Evolutionary conservation across 805 yeast species (phyloP).

Genomic region (Monosporozyma siamensis): DNA sequence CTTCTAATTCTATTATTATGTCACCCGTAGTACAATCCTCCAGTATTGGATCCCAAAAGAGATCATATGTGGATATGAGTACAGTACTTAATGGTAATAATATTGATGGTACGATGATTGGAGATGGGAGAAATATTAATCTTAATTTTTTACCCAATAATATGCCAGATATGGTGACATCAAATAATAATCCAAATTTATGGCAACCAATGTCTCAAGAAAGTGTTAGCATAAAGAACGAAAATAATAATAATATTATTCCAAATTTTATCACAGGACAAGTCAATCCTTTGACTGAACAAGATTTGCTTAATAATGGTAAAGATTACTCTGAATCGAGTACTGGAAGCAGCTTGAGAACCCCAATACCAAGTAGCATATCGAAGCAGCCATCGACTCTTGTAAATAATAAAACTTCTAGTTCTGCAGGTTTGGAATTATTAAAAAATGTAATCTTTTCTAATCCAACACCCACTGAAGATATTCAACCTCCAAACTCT

Average conservation of each 20-base stretch:
- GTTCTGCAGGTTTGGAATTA: neutral
- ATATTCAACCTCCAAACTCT: neutral
- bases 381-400: neutral
- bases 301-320: constrained; percentile 2
- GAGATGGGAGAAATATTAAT: neutral
- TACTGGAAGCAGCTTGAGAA: neutral
- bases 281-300: constrained; percentile 1
- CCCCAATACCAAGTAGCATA: neutral
- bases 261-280: neutral
- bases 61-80: neutral
- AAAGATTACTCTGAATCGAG: neutral
- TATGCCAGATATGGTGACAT: neutral
- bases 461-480: neutral
- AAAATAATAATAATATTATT: neutral
- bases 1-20: neutral
- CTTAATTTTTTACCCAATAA: neutral
- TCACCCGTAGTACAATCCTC: neutral
- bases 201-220: neutral
- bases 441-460: neutral
- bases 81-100: neutral
- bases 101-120: neutral
- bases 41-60: constrained; percentile 1
- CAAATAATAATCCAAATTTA: neutral
- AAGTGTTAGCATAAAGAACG: too few species aligned
- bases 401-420: neutral